Conservation (phyloP, 2,329 filamentous ascomycete genomes). For the Corinectria fuckeliana region DNA sequence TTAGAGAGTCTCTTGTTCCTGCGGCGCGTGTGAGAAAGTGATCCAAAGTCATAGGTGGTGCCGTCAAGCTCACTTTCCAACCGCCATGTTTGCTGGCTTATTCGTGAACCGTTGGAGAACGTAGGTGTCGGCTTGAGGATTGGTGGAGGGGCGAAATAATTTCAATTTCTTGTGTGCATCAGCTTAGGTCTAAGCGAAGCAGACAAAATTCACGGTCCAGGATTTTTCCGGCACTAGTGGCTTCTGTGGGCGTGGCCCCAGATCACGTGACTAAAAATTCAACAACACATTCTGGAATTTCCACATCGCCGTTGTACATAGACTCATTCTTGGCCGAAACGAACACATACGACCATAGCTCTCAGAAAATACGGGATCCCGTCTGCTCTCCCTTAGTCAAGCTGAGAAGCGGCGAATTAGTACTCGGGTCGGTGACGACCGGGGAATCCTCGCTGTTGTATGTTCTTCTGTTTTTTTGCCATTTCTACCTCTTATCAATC, state of each 20-base stretch:
- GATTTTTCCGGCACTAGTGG: slow-evolving; percentile 39
- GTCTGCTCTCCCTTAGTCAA: slow-evolving; percentile 10
- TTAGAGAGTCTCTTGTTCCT: slow-evolving; percentile 99
- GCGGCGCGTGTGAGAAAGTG: slow-evolving; percentile 34
- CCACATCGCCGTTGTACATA: too few relatives aligned
- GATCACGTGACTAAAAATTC: slow-evolving; percentile 28
- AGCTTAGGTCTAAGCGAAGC: slow-evolving; percentile 49
- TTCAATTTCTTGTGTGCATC: slow-evolving; percentile 50
- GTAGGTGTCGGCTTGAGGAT: slow-evolving; percentile 51
- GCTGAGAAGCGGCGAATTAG: slow-evolving; percentile 6
- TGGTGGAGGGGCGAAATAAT: slow-evolving; percentile 51
- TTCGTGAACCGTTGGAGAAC: slow-evolving; percentile 52
- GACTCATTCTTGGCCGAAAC: too few relatives aligned
- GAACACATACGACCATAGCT: slow-evolving; percentile 5
- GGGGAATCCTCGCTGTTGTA: slow-evolving; percentile 6
- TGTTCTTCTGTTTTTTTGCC: not conserved
- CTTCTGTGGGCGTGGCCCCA: slow-evolving; percentile 18
- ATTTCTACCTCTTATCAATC: too few relatives aligned
- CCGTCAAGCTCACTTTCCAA: slow-evolving; percentile 60
- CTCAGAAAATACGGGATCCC: slow-evolving; percentile 9
- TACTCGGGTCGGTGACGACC: slow-evolving; percentile 11
- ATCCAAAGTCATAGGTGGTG: slow-evolving; percentile 4
- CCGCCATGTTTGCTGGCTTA: slow-evolving; percentile 64
- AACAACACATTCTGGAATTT: not conserved
- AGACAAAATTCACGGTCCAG: slow-evolving; percentile 35